A percentile compares a stretch with the other conserved stretches of the same genome.
Evolutionary conservation across 2,329 filamentous ascomycete species (phyloP).

Genomic region (Teratosphaeria gauchensis): DNA sequence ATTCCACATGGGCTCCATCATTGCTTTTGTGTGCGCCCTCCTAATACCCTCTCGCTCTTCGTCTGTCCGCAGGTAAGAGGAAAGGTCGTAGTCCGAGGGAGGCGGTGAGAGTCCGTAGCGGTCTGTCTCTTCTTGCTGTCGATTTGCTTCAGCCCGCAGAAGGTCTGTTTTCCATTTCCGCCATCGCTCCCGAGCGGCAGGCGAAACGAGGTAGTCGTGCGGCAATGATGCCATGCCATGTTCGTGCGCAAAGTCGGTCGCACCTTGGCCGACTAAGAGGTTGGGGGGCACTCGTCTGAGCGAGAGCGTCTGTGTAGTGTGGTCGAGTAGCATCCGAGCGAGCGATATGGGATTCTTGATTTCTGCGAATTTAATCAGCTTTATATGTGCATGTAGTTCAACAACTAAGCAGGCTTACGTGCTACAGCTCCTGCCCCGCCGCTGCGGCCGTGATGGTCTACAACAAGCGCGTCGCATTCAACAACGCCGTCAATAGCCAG

Average conservation of each 20-base stretch:
- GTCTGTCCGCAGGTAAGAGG: slow-evolving; percentile 3
- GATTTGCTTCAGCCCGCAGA: slow-evolving; percentile 47
- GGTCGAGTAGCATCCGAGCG: slow-evolving; percentile 72
- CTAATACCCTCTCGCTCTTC: slow-evolving; percentile 23
- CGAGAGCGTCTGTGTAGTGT: slow-evolving; percentile 65
- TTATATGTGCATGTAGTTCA: neutral
- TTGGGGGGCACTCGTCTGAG: slow-evolving; percentile 87
- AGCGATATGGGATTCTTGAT: slow-evolving; percentile 88
- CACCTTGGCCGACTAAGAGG: slow-evolving; percentile 76
- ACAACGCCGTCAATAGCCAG: slow-evolving; percentile 81
- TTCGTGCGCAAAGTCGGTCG: slow-evolving; percentile 74
- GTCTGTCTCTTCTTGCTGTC: slow-evolving; percentile 19
- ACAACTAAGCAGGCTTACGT: slow-evolving; percentile 48
- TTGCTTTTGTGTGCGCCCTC: slow-evolving; percentile 28
- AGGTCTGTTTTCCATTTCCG: slow-evolving; percentile 67
- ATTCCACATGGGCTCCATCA: slow-evolving; percentile 23
- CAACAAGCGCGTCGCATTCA: slow-evolving; percentile 87
- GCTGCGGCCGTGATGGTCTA: slow-evolving; percentile 83
- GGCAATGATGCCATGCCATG: slow-evolving; percentile 64
- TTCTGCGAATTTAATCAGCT: slow-evolving; percentile 41
- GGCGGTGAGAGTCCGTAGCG: slow-evolving; percentile 11
- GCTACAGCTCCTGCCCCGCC: slow-evolving; percentile 86
- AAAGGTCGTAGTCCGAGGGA: slow-evolving; percentile 13
- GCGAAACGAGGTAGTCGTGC: slow-evolving; percentile 70
- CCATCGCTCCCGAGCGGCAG: slow-evolving; percentile 68